Conservation (phyloP, 2,329 filamentous ascomycete species). For the Cladophialophora carrionii region DNA sequence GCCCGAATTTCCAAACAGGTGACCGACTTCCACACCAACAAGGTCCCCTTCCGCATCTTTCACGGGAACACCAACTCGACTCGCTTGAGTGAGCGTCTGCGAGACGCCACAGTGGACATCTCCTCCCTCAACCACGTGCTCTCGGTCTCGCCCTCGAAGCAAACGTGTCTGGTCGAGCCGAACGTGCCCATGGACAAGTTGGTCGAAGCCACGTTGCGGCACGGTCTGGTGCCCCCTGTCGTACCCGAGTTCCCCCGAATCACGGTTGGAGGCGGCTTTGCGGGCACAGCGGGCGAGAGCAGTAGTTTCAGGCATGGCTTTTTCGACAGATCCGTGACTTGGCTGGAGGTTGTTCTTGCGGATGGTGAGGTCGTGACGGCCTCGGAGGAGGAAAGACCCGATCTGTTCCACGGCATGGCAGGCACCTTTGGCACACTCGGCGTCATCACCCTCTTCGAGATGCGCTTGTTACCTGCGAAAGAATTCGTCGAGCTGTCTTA, state of each 20-base stretch:
- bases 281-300: conserved; percentile 69
- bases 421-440: conserved; percentile 69
- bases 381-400: conserved; percentile 58
- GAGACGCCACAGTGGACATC: conserved; percentile 67
- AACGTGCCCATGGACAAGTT: conserved; percentile 71
- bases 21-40: conserved; percentile 33
- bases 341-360: conserved; percentile 67
- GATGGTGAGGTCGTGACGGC: conserved; percentile 61
- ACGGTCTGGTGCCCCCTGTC: conserved; percentile 64
- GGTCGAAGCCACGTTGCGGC: conserved; percentile 60
- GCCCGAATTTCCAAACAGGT: conserved; percentile 24
- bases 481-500: conserved; percentile 57
- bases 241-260: conserved; percentile 76
- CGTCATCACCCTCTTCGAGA: conserved; percentile 62
- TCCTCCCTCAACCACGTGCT: conserved; percentile 66
- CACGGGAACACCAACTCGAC: conserved; percentile 63
- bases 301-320: conserved; percentile 70
- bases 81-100: conserved; percentile 48
- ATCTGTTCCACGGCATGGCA: conserved; percentile 67
- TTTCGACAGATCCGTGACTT: conserved; percentile 65
- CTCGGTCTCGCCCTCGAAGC: conserved; percentile 56
- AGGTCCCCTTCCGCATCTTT: conserved; percentile 58
- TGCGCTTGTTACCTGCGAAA: conserved; percentile 52
- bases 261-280: conserved; percentile 69
- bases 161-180: conserved; percentile 68